phyloP scores from a whole-genome alignment of 768 basidiomycete species.

The Fibroporia radiculosa region DNA sequence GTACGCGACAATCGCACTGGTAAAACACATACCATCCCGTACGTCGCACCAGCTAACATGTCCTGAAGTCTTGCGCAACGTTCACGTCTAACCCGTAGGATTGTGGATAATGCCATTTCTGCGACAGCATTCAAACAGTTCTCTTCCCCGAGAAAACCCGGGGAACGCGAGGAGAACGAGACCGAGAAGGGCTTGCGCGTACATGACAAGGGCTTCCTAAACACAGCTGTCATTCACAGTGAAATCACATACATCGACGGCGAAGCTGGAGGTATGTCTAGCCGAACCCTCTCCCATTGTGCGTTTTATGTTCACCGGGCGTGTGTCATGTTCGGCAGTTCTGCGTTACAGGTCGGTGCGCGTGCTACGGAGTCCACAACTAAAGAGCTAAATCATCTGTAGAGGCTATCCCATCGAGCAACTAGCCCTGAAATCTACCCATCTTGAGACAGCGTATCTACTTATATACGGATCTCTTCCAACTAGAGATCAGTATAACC shows the following conservation, averaged over 20 bases:
- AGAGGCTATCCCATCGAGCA: conserved; percentile 94
- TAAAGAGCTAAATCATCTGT: not conserved
- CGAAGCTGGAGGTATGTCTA: conserved; percentile 59
- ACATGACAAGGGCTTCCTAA: conserved; percentile 73
- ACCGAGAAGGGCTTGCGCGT: conserved; percentile 76
- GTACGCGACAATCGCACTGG: conserved; percentile 84
- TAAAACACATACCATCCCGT: conserved; percentile 69
- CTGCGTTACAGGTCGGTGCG: conserved; percentile 59
- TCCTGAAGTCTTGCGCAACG: not conserved
- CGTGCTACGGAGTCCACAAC: not conserved
- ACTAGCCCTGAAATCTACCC: conserved; percentile 70
- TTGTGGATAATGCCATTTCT: conserved; percentile 69
- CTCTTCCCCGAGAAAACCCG: conserved; percentile 44
- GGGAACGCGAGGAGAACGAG: conserved; percentile 75
- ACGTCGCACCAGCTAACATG: conserved; percentile 22
- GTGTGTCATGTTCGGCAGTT: conserved; percentile 26
- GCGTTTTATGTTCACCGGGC: not conserved
- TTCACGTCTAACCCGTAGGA: conserved; percentile 34
- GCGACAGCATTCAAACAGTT: conserved; percentile 80
- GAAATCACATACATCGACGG: conserved; percentile 90
- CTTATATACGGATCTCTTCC: conserved; percentile 86
- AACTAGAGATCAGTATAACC: conserved; percentile 43
- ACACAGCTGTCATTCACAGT: conserved; percentile 75
- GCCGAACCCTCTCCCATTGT: not conserved
- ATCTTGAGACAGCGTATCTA: conserved; percentile 80